Evolutionary conservation across 345 rosid species (phyloP).

Genomic region (Streptanthus diversifolius): DNA sequence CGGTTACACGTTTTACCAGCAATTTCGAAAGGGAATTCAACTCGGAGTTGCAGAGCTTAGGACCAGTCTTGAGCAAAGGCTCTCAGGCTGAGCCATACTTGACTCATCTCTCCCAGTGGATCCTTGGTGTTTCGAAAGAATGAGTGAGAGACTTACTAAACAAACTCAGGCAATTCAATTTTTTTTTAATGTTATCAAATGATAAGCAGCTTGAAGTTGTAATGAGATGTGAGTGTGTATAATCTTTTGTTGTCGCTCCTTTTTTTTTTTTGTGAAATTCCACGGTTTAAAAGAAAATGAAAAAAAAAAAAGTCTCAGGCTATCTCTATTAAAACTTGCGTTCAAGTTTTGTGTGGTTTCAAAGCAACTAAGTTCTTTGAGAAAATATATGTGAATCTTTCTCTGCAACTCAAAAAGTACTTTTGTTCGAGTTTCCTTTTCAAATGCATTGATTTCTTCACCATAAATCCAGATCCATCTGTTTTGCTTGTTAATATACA

Average conservation of each 20-base stretch:
- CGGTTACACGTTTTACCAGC: slow-evolving; percentile 38
- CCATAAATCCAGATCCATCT: slow-evolving; percentile 8
- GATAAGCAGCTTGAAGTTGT: slow-evolving; percentile 11
- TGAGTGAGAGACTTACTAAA: slow-evolving; percentile 16
- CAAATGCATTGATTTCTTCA: slow-evolving; percentile 10
- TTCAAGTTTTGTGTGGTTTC: neutral
- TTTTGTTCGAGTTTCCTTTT: neutral
- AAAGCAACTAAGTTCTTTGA: neutral
- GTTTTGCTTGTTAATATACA: slow-evolving; percentile 16
- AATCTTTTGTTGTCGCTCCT: neutral
- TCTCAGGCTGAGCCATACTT: slow-evolving; percentile 92
- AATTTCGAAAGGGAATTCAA: slow-evolving; percentile 84
- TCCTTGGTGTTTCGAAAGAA: slow-evolving; percentile 69
- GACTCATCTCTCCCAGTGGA: slow-evolving; percentile 94
- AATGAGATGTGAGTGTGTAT: slow-evolving; percentile 7
- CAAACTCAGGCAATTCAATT: neutral
- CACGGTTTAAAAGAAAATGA: neutral
- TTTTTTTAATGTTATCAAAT: neutral
- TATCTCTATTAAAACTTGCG: neutral
- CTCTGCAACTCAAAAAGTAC: neutral
- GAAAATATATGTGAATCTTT: neutral
- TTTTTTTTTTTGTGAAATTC: slow-evolving; percentile 6
- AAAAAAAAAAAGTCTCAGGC: neutral
- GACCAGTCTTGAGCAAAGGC: slow-evolving; percentile 71
- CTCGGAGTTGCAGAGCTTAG: slow-evolving; percentile 78